phyloP scores from a whole-genome alignment of 306 rosid genomes.

The Glycine tomentella region DNA sequence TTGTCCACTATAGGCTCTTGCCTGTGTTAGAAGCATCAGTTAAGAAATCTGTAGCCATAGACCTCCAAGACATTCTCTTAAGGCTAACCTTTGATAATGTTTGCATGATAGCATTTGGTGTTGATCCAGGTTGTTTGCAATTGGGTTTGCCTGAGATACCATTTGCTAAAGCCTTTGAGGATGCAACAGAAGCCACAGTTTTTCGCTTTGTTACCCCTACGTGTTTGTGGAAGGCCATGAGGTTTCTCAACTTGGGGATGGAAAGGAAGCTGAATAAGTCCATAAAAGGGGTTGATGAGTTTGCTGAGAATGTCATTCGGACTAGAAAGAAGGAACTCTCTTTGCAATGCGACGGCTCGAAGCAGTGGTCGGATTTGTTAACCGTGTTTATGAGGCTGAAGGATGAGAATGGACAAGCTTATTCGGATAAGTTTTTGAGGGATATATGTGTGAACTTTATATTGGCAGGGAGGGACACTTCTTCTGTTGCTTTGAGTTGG shows the following conservation, averaged over 20 bases:
- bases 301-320: constrained; percentile 75
- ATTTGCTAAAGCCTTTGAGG: constrained; percentile 89
- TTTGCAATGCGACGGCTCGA: constrained; percentile 27
- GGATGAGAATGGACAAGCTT: constrained; percentile 71
- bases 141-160: constrained; percentile 67
- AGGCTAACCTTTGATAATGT: constrained; percentile 90
- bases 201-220: constrained; percentile 74
- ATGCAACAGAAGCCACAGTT: constrained; percentile 82
- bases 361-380: constrained; percentile 58
- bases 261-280: constrained; percentile 70
- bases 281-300: constrained; percentile 73
- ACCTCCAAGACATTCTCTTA: constrained; percentile 81
- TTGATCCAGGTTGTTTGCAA: constrained; percentile 83
- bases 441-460: constrained; percentile 95
- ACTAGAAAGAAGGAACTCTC: constrained; percentile 78
- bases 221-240: constrained; percentile 75
- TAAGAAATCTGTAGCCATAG: constrained; percentile 45
- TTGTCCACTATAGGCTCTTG: constrained; percentile 73
- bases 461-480: constrained; percentile 94
- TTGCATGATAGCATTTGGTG: constrained; percentile 94
- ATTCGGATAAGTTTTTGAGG: constrained; percentile 81
- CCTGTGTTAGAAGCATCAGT: constrained; percentile 61
- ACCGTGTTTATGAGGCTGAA: constrained; percentile 75
- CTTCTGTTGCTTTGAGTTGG: constrained; percentile 98
- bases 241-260: constrained; percentile 68